Conservation (phyloP, 2,329 filamentous ascomycete species). For the Sordariomycetes sp. region DNA sequence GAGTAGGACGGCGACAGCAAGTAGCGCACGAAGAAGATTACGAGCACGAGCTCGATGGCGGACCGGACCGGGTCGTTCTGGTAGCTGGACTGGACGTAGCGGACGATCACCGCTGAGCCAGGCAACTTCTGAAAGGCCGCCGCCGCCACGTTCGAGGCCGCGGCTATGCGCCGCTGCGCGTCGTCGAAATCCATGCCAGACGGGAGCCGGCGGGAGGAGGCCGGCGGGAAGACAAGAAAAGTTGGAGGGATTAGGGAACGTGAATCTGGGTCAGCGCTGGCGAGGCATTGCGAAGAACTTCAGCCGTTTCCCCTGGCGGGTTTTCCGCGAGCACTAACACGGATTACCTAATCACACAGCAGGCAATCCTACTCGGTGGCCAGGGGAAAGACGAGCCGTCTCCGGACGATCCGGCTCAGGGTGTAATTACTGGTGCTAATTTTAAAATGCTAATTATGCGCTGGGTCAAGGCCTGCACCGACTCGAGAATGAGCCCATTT, state of each 20-base stretch:
- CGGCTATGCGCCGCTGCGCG: slow-evolving; percentile 41
- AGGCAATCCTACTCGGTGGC: not conserved
- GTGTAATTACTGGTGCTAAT: no score
- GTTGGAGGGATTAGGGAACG: not conserved
- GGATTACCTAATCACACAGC: not conserved
- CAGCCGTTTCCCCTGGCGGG: not conserved
- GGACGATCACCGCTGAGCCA: slow-evolving; percentile 84
- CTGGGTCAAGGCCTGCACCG: no score
- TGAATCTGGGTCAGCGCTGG: not conserved
- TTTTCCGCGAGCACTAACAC: not conserved
- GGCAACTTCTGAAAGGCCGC: slow-evolving; percentile 80
- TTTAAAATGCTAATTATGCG: no score
- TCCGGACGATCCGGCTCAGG: no score
- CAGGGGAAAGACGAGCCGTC: no score
- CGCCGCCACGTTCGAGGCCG: slow-evolving; percentile 40
- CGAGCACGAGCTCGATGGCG: slow-evolving; percentile 83
- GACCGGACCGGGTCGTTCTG: slow-evolving; percentile 94
- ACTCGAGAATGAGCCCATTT: no score
- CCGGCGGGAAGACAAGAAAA: not conserved
- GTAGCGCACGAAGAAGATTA: slow-evolving; percentile 93
- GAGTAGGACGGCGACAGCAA: slow-evolving; percentile 86
- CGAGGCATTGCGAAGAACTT: not conserved
- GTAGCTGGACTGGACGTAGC: slow-evolving; percentile 95
- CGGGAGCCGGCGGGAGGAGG: not conserved
- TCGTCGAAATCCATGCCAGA: slow-evolving; percentile 51